A percentile compares a stretch with the other conserved stretches of the same genome.
phyloP scores from a whole-genome alignment of 2,329 filamentous ascomycete species.

The Aspergillus costaricaensis region DNA sequence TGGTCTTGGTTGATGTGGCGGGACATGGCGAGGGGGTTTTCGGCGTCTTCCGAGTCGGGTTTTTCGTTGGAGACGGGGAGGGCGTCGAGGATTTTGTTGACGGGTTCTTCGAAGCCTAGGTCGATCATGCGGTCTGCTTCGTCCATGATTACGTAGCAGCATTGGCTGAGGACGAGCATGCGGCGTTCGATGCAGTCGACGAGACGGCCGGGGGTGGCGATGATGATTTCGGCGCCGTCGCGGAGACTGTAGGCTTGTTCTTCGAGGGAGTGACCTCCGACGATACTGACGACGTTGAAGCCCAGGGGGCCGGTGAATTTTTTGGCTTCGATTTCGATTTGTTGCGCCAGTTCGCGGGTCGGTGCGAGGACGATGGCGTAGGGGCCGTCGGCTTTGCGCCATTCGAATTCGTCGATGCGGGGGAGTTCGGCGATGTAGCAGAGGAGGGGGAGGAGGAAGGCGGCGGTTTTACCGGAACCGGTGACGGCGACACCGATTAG shows the following conservation, averaged over 20 bases:
- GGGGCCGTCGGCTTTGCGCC: conserved; percentile 89
- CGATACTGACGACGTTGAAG: conserved; percentile 93
- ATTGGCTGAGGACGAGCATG: conserved; percentile 89
- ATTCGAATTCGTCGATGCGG: conserved; percentile 75
- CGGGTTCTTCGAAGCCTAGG: conserved; percentile 93
- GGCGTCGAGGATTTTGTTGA: conserved; percentile 96
- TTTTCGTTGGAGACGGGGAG: conserved; percentile 92
- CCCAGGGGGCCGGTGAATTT: conserved; percentile 90
- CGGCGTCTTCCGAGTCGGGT: conserved; percentile 88
- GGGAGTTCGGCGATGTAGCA: conserved; percentile 94
- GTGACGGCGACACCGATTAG: conserved; percentile 98
- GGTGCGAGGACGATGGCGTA: conserved; percentile 97
- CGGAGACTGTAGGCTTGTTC: conserved; percentile 88
- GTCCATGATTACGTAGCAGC: conserved; percentile 99
- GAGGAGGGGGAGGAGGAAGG: conserved; percentile 86
- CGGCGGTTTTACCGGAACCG: conserved; percentile 96
- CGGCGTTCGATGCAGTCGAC: conserved; percentile 96
- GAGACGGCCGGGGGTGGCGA: conserved; percentile 95
- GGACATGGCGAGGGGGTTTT: conserved; percentile 83
- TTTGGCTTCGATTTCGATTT: conserved; percentile 90
- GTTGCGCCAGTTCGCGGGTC: conserved; percentile 94
- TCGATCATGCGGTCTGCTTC: conserved; percentile 99
- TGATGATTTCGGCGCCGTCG: conserved; percentile 94
- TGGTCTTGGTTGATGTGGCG: conserved; percentile 69
- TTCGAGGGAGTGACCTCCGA: conserved; percentile 94